Evolutionary conservation across 768 basidiomycete genomes (phyloP).

Genomic region (Leucocoprinus leucothites): DNA sequence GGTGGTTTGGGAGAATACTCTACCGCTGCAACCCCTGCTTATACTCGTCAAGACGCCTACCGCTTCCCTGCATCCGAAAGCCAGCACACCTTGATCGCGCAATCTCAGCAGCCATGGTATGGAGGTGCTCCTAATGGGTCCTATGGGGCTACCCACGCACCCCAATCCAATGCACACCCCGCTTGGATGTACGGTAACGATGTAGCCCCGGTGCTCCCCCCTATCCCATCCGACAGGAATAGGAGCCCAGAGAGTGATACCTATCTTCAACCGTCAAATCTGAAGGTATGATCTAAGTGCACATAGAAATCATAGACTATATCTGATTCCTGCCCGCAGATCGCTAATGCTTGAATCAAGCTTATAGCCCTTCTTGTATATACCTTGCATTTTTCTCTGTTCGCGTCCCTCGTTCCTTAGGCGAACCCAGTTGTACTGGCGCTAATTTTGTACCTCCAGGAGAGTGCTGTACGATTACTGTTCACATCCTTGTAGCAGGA

Average conservation of each 20-base stretch:
- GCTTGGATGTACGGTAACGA: background rate
- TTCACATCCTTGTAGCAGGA: background rate
- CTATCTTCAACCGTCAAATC: background rate
- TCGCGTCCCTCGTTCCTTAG: conserved; percentile 1
- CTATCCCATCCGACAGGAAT: background rate
- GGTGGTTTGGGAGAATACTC: background rate
- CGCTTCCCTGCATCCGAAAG: conserved; percentile 2
- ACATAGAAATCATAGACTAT: background rate
- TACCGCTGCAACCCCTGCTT: background rate
- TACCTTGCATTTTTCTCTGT: background rate
- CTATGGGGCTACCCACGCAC: background rate
- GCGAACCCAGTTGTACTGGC: conserved; percentile 12
- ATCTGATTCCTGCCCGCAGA: background rate
- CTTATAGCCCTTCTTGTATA: background rate
- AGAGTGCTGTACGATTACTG: conserved; percentile 7
- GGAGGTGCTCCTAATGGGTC: background rate
- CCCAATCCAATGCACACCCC: background rate
- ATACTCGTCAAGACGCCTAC: background rate
- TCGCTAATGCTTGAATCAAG: conserved; percentile 4
- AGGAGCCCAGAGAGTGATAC: background rate
- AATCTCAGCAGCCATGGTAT: background rate
- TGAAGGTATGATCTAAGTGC: background rate
- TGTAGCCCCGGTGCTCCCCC: background rate
- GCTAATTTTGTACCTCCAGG: conserved; percentile 2
- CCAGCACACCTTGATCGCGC: background rate